Base-by-base conservation (phyloP, 2,329 filamentous ascomycete genomes). In the Scleromitrula shiraiana region DNA sequence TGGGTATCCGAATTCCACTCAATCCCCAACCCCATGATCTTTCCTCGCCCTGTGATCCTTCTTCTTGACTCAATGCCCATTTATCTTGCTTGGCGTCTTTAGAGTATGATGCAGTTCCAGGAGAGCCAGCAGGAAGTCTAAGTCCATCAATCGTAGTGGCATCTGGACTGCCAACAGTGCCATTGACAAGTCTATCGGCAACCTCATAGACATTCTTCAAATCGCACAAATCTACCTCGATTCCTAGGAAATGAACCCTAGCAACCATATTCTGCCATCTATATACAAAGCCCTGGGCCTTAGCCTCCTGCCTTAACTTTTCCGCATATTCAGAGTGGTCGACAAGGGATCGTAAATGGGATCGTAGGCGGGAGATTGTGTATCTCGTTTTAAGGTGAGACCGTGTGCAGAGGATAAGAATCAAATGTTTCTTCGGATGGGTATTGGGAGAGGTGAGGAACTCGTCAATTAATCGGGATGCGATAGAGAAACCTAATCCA, bases 391-490 rank as follows among this genome's bases (percentile, higher is more conserved):
- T 96, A 52, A 72, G 69, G 36, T 73, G 64, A 59, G 82, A 83
- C 55, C 91, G 85, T 1, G 91, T 95, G 5, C 88, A 95, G 54
- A 88, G 82, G 54, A 96, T 80, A 46, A 96, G 74, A 57, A 88
- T 77, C 37, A 97, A 78, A 60, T 84, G 80, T 49, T 86, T 76
- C 24, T 74, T 72, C 41, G 79, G 71, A 24, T 84, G 78, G 29
- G 80, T 81, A 10, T 79, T 78, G 50, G 74, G 80, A 12, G 80
- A 80, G 50, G 73, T 70, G 51, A 95, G 79, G 71, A 95, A 96
- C 60, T 95, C 87, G 70, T 95, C 88, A 58, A 95, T 91, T 49
- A 95, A 75, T 52, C 88, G 86, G 62, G 85, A 80, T 64, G 85
- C 86, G 57, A 87, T 89, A 47, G 84, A 83, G 59, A 91, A 85